These are phyloP conservation scores for Pichia gijzeniarum DNA, from an alignment of 805 yeast genomes.

Conservation along the genomic window DNA sequence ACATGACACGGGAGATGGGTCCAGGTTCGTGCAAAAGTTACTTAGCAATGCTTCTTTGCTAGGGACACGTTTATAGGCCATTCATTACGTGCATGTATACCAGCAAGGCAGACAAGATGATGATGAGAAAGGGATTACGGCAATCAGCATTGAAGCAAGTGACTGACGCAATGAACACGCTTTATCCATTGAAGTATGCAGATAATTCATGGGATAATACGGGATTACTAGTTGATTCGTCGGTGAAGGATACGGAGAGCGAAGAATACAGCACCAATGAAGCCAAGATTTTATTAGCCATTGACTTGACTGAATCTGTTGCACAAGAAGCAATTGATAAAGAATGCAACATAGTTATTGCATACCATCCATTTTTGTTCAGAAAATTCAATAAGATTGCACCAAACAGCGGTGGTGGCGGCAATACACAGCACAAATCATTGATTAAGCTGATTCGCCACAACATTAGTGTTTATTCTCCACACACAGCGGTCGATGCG, in stretches of 20 bases:
- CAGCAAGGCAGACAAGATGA: neutral
- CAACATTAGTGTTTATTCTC: constrained; percentile 85
- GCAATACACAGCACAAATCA: constrained; percentile 60
- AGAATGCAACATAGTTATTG: constrained; percentile 55
- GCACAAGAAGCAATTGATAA: constrained; percentile 73
- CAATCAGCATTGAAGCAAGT: neutral
- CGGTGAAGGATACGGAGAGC: constrained; percentile 19
- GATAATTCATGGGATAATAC: constrained; percentile 94
- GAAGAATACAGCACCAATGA: constrained; percentile 9
- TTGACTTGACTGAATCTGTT: constrained; percentile 79
- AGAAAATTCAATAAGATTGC: constrained; percentile 77
- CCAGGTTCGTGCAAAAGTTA: too few relatives aligned
- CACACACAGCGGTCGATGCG: constrained; percentile 96
- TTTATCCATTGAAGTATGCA: constrained; percentile 78
- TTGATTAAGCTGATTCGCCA: constrained; percentile 63
- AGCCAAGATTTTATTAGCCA: constrained; percentile 54
- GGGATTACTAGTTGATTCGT: constrained; percentile 76
- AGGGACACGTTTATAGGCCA: too few relatives aligned
- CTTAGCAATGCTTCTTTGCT: too few relatives aligned
- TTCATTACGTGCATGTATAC: too few relatives aligned
- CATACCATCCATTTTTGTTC: constrained; percentile 94
- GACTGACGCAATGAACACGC: constrained; percentile 32
- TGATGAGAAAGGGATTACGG: neutral
- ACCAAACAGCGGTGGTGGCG: constrained; percentile 30
- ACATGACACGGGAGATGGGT: too few relatives aligned